These are phyloP conservation scores for Cardamine occulta DNA, from an alignment of 345 rosid genomes.

Conservation along the genomic window DNA sequence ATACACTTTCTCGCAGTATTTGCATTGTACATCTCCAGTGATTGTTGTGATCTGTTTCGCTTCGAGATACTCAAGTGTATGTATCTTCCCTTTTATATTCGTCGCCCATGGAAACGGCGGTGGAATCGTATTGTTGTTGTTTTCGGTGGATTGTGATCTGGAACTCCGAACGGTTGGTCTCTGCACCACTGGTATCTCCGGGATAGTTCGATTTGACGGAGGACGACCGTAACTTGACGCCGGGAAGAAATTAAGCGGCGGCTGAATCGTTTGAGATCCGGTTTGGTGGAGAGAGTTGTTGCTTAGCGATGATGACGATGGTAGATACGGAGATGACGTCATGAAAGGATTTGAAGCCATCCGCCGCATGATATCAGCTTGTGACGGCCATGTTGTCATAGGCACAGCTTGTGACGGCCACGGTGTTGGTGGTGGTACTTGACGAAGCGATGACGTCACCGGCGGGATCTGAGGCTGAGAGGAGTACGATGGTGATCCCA, in stretches of 20 bases:
- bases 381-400: conserved; percentile 10
- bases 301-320: background rate
- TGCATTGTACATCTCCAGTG: conserved; percentile 68
- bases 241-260: background rate
- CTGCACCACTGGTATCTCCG: background rate
- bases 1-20: conserved; percentile 57
- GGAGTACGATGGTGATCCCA: conserved; percentile 1
- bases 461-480: conserved; percentile 27
- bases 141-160: conserved; percentile 2
- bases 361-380: background rate
- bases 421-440: conserved; percentile 19
- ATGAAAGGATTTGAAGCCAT: background rate
- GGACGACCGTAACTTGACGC: background rate
- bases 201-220: background rate
- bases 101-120: conserved; percentile 82
- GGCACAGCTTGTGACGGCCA: conserved; percentile 4
- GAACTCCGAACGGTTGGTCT: background rate
- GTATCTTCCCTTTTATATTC: conserved; percentile 52
- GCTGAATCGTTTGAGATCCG: conserved; percentile 8
- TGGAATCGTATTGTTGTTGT: conserved; percentile 43
- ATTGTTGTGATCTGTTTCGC: conserved; percentile 46
- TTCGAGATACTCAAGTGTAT: conserved; percentile 46
- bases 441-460: background rate
- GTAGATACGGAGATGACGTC: background rate
- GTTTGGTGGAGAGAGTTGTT: background rate